Conservation (phyloP, 1,284 basidiomycete species). For the Sanghuangporus weigelae region DNA sequence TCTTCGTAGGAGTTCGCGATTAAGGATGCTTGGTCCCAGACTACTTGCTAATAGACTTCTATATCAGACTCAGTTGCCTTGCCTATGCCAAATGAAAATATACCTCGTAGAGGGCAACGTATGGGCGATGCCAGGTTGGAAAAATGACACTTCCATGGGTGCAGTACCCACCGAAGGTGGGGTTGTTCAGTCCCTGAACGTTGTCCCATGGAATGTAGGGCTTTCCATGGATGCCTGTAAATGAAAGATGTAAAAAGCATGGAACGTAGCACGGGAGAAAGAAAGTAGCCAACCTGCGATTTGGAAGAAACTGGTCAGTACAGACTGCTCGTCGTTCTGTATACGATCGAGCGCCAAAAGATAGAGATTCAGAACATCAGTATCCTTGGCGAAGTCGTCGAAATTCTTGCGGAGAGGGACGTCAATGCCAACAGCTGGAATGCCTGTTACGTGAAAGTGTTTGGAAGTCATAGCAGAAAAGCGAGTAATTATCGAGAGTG, state of each 20-base stretch:
- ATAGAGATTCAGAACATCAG: conserved; percentile 42
- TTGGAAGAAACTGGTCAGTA: conserved; percentile 38
- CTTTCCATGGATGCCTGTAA: conserved; percentile 42
- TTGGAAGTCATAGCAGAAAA: not conserved
- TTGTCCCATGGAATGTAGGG: conserved; percentile 40
- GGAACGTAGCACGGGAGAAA: not conserved
- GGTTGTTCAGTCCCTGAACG: conserved; percentile 25
- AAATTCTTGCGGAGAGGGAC: conserved; percentile 38
- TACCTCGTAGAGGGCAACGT: conserved; percentile 46
- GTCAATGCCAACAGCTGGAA: conserved; percentile 1
- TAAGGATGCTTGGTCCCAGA: conserved; percentile 32
- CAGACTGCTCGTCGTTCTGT: conserved; percentile 27
- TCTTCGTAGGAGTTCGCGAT: conserved; percentile 25
- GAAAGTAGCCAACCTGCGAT: conserved; percentile 24
- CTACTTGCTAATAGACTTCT: conserved; percentile 35
- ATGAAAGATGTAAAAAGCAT: not conserved
- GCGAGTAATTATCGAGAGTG: not conserved
- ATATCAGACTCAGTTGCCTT: not conserved
- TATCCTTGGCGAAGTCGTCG: conserved; percentile 38
- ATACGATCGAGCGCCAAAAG: conserved; percentile 40
- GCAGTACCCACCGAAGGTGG: conserved; percentile 40
- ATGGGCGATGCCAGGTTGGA: conserved; percentile 50
- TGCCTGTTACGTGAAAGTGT: conserved; percentile 20
- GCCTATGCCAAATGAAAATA: not conserved
- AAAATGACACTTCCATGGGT: conserved; percentile 45